Percentiles rank a stretch among this genome's conserved stretches.
Evolutionary conservation across 208 protist species (phyloP).

Genomic region (Wallacemonas sp.): DNA sequence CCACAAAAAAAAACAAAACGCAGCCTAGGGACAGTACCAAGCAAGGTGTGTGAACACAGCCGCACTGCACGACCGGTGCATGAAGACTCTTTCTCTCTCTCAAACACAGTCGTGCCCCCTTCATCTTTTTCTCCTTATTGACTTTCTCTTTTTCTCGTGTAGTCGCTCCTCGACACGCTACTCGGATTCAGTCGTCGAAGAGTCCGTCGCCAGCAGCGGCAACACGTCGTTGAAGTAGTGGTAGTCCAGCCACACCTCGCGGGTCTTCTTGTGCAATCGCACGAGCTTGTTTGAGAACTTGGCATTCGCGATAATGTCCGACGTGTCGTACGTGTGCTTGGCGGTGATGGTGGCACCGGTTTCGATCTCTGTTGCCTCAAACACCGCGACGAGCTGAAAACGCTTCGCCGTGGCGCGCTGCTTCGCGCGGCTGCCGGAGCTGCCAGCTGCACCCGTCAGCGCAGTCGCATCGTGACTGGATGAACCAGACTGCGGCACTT

Average conservation of each 20-base stretch:
- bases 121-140: background rate
- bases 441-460: too few relatives aligned
- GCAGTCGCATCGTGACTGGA: too few relatives aligned
- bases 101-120: too few relatives aligned
- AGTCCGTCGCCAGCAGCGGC: conserved; percentile 44
- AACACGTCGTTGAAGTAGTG: conserved; percentile 85
- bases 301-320: conserved; percentile 71
- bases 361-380: conserved; percentile 81
- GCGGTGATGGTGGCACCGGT: conserved; percentile 63
- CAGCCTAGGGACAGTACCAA: too few relatives aligned
- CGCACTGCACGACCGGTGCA: too few relatives aligned
- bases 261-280: conserved; percentile 45
- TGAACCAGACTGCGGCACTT: too few relatives aligned
- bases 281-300: conserved; percentile 78
- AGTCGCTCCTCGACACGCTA: background rate
- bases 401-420: background rate
- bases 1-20: too few relatives aligned
- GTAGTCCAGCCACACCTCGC: conserved; percentile 71
- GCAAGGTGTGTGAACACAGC: too few relatives aligned
- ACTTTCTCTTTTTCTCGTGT: conserved; percentile 6
- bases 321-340: conserved; percentile 69
- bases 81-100: too few relatives aligned
- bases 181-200: conserved; percentile 57
- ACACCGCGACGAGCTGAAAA: conserved; percentile 82
- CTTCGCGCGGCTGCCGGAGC: too few relatives aligned